A percentile compares a stretch with the other conserved stretches of the same genome.
phyloP scores from a whole-genome alignment of 306 rosid species.

The Castanea sativa region DNA sequence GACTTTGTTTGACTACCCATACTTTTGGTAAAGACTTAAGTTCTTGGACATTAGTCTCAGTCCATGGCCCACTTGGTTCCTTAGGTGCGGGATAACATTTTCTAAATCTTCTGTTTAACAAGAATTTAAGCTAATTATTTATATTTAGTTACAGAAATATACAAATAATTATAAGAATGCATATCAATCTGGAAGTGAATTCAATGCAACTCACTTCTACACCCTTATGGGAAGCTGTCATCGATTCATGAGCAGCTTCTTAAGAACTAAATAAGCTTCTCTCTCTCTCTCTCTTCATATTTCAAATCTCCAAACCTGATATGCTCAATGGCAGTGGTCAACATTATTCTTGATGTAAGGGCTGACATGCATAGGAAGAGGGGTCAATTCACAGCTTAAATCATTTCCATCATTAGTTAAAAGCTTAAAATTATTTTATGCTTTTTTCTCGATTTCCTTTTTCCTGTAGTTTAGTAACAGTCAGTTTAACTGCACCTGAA shows the following conservation, averaged over 20 bases:
- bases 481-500: neutral
- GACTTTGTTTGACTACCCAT: neutral
- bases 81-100: neutral
- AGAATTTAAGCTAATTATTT: neutral
- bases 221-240: neutral
- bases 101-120: no score
- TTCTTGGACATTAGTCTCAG: neutral
- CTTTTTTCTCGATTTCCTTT: neutral
- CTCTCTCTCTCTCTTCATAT: neutral
- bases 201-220: neutral
- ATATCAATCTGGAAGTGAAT: neutral
- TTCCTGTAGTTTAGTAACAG: neutral
- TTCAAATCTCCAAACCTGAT: neutral
- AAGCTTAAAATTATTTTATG: neutral
- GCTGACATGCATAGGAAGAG: neutral
- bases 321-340: neutral
- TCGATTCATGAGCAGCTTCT: neutral
- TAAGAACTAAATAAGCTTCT: neutral
- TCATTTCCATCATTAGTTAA: neutral
- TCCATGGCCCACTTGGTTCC: neutral
- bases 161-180: neutral
- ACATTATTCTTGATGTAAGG: neutral
- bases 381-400: neutral
- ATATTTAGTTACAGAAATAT: neutral
- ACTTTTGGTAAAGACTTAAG: neutral